A percentile compares a stretch with the other conserved stretches of the same genome.
These are phyloP conservation scores for Irpex rosettiformis DNA, from an alignment of 1,284 basidiomycete species.

Conservation along the genomic window DNA sequence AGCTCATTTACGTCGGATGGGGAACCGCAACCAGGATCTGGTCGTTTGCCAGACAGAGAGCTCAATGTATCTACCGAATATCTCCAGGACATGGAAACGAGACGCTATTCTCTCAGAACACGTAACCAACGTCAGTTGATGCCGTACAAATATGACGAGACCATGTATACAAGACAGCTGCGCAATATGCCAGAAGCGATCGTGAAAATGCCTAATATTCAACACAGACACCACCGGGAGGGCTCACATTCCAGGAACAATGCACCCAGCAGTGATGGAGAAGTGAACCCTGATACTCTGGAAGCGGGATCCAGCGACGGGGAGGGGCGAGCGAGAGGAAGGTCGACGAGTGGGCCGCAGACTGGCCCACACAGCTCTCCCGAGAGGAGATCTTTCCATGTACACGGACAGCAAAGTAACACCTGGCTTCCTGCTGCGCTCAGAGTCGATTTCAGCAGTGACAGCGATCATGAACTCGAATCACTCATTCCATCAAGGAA, in stretches of 20 bases:
- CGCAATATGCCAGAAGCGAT: conserved; percentile 26
- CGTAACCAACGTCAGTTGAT: conserved; percentile 22
- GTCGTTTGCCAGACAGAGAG: not conserved
- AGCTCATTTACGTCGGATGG: not conserved
- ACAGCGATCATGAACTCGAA: not conserved
- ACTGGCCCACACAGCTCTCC: too few species aligned
- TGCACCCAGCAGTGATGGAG: conserved; percentile 9
- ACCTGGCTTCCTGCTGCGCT: conserved; percentile 6
- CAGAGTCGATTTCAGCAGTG: not conserved
- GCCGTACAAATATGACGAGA: conserved; percentile 25
- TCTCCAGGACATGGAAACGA: conserved; percentile 9
- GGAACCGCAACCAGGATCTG: not conserved
- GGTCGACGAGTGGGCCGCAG: not conserved
- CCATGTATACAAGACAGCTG: conserved; percentile 23
- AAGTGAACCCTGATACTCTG: conserved; percentile 5
- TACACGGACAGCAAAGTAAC: too few species aligned
- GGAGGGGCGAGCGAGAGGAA: not conserved
- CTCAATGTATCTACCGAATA: not conserved
- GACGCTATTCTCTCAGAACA: conserved; percentile 24
- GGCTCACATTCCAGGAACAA: conserved; percentile 1
- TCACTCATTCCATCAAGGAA: too few species aligned
- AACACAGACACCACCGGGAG: conserved; percentile 12
- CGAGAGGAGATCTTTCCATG: too few species aligned
- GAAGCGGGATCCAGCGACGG: conserved; percentile 9
- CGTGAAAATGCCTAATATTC: conserved; percentile 21